phyloP scores from a whole-genome alignment of 1,139 yeast genomes.

The Yamadazyma diospyri region DNA sequence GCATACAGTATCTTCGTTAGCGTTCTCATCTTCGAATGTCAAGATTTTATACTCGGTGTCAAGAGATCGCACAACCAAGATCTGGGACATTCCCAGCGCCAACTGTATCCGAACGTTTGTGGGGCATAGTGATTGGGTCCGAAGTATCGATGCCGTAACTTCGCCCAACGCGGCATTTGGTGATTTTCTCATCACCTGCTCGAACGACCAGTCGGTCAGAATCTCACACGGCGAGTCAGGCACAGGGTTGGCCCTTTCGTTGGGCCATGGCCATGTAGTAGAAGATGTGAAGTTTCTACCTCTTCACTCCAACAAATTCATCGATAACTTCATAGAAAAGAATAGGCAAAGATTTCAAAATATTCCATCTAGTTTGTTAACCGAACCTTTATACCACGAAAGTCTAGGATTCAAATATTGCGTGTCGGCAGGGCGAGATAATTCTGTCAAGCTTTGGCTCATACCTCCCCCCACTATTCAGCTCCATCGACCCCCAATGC shows the following conservation, averaged over 20 bases:
- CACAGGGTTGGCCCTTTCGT: slow-evolving; percentile 61
- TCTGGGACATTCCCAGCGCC: slow-evolving; percentile 78
- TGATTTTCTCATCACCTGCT: slow-evolving; percentile 67
- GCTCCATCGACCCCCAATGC: slow-evolving; percentile 56
- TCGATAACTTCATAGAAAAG: slow-evolving; percentile 47
- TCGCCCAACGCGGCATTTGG: slow-evolving; percentile 27
- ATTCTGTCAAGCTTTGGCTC: slow-evolving; percentile 72
- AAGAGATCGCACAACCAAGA: slow-evolving; percentile 66
- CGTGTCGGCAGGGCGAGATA: slow-evolving; percentile 81
- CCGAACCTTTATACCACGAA: slow-evolving; percentile 26
- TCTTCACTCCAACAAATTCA: slow-evolving; percentile 36
- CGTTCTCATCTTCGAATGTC: slow-evolving; percentile 43
- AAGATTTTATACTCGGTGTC: slow-evolving; percentile 63
- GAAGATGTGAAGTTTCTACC: slow-evolving; percentile 76
- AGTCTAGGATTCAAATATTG: slow-evolving; percentile 61
- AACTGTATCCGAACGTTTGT: slow-evolving; percentile 61
- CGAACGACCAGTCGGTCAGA: slow-evolving; percentile 77
- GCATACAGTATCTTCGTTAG: slow-evolving; percentile 71
- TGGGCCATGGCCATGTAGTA: slow-evolving; percentile 83
- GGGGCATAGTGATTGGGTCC: slow-evolving; percentile 90
- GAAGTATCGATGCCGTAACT: slow-evolving; percentile 50
- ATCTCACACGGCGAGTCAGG: slow-evolving; percentile 64
- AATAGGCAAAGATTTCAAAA: slow-evolving; percentile 30
- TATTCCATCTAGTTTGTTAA: slow-evolving; percentile 30
- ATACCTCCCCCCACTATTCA: slow-evolving; percentile 57